phyloP scores from a whole-genome alignment of 1,284 basidiomycete genomes.

The Sphagnurus paluster region DNA sequence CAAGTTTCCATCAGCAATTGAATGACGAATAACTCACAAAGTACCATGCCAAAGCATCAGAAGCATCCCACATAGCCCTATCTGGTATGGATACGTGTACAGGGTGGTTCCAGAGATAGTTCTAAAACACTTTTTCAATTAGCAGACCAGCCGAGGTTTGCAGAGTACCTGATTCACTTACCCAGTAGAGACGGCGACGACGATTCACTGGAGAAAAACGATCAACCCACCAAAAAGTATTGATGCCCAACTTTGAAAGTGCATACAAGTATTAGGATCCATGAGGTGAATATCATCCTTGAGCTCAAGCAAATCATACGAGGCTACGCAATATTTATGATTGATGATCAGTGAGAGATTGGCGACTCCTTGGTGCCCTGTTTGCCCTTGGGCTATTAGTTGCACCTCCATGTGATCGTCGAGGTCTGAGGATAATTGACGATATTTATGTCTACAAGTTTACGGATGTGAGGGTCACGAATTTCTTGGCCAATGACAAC shows the following conservation, averaged over 20 bases:
- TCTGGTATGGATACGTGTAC: conserved; percentile 40
- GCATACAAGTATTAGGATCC: conserved; percentile 28
- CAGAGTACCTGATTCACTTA: no score
- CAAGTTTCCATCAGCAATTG: background rate
- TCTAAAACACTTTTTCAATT: conserved; percentile 34
- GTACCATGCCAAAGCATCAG: conserved; percentile 51
- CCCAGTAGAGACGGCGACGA: conserved; percentile 45
- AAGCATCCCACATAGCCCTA: conserved; percentile 44
- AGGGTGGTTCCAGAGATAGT: conserved; percentile 48
- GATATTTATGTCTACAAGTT: conserved; percentile 27
- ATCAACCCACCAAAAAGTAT: background rate
- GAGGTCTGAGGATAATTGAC: conserved; percentile 28
- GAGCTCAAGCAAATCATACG: conserved; percentile 34
- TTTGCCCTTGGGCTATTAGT: conserved; percentile 28
- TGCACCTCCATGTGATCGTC: conserved; percentile 43
- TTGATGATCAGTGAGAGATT: conserved; percentile 38
- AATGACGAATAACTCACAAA: conserved; percentile 33
- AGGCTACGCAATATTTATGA: conserved; percentile 41
- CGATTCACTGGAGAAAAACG: conserved; percentile 38
- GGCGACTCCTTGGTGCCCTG: conserved; percentile 13
- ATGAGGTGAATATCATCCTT: conserved; percentile 24
- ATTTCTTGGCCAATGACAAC: conserved; percentile 51
- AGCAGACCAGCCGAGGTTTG: no score
- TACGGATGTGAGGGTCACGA: conserved; percentile 32
- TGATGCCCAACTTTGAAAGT: conserved; percentile 12